Percentiles rank a stretch among this genome's conserved stretches.
phyloP scores from a whole-genome alignment of 2,329 filamentous ascomycete species.

The Colletotrichum sp. region DNA sequence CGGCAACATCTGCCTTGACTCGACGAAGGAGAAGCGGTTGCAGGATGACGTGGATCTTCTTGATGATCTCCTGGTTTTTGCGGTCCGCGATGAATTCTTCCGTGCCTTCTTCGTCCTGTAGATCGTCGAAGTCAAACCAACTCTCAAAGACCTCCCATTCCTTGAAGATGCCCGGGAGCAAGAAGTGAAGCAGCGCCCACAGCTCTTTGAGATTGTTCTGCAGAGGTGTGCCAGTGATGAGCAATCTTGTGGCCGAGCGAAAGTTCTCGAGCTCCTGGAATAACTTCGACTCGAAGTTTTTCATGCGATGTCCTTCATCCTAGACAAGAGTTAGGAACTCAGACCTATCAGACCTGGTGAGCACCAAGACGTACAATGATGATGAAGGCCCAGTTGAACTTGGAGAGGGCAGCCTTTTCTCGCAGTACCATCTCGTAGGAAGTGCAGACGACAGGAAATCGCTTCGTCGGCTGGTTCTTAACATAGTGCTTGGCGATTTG shows the following conservation, averaged over 20 bases:
- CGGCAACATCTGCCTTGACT: conserved; percentile 92
- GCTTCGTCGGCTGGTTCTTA: conserved; percentile 58
- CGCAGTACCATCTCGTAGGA: conserved; percentile 96
- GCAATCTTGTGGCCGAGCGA: conserved; percentile 84
- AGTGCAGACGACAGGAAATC: conserved; percentile 92
- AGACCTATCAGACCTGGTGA: background rate
- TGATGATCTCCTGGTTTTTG: conserved; percentile 54
- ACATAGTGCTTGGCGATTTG: conserved; percentile 73
- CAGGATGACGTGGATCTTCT: conserved; percentile 90
- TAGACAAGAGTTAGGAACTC: conserved; percentile 34
- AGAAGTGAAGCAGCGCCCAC: conserved; percentile 93
- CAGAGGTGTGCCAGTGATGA: conserved; percentile 93
- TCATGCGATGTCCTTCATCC: conserved; percentile 97
- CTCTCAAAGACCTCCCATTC: conserved; percentile 91
- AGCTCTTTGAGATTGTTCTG: conserved; percentile 96
- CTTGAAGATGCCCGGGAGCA: conserved; percentile 91
- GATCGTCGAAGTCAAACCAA: conserved; percentile 96
- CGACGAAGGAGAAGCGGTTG: conserved; percentile 89
- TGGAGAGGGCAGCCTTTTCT: conserved; percentile 80
- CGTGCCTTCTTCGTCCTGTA: conserved; percentile 82
- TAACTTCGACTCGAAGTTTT: conserved; percentile 92
- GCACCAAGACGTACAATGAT: conserved; percentile 69
- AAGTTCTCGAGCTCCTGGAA: conserved; percentile 90
- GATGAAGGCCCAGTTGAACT: conserved; percentile 96
- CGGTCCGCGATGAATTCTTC: conserved; percentile 81